Percentiles rank a stretch among this genome's conserved stretches.
Conservation (phyloP, 495 filamentous ascomycete genomes). For the Tuber aestivum region DNA sequence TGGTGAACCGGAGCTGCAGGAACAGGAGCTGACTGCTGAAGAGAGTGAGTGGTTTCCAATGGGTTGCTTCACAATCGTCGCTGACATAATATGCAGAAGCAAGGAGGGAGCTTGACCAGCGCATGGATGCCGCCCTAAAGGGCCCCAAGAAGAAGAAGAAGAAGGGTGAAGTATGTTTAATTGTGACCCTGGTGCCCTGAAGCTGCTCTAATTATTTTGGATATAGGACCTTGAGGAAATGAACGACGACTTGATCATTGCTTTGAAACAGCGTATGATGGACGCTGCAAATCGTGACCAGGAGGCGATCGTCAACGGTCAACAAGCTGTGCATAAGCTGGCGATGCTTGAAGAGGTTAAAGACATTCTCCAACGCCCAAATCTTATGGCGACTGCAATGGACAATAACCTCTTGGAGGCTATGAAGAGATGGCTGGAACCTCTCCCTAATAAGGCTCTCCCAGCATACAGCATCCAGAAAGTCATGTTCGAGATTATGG, state of each 20-base stretch:
- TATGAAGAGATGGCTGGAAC: conserved; percentile 95
- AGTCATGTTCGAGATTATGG: conserved; percentile 76
- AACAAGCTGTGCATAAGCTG: conserved; percentile 86
- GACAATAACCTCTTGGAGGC: conserved; percentile 93
- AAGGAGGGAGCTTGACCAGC: conserved; percentile 63
- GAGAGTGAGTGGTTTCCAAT: conserved; percentile 43
- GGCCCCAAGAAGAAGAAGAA: conserved; percentile 71
- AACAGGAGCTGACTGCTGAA: conserved; percentile 49
- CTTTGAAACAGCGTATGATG: conserved; percentile 85
- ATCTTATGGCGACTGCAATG: conserved; percentile 69
- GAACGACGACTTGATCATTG: conserved; percentile 82
- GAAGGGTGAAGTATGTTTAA: conserved; percentile 74
- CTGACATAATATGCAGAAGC: conserved; percentile 42
- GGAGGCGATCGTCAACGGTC: conserved; percentile 63
- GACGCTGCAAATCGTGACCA: conserved; percentile 83
- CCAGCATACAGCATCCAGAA: conserved; percentile 96
- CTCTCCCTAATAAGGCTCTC: conserved; percentile 72
- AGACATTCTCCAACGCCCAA: conserved; percentile 77
- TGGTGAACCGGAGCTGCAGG: conserved; percentile 42
- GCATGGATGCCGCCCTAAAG: conserved; percentile 80
- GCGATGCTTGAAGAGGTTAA: conserved; percentile 91
- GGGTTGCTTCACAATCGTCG: neutral
- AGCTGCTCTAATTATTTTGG: neutral
- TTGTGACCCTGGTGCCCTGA: conserved; percentile 40
- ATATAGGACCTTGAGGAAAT: conserved; percentile 75